phyloP scores from a whole-genome alignment of 257 asterid genomes.

The Leonotis leonurus region DNA sequence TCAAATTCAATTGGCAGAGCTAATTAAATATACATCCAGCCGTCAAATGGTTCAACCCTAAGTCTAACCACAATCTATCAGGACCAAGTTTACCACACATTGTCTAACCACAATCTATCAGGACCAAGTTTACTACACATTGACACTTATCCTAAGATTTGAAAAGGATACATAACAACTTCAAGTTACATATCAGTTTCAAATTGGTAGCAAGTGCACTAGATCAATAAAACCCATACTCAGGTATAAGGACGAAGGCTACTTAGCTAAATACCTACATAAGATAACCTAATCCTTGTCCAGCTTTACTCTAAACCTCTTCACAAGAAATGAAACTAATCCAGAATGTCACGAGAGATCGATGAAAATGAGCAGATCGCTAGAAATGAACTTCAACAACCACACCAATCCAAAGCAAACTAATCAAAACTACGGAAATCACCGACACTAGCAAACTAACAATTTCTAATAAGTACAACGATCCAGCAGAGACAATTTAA shows the following conservation, averaged over 20 bases:
- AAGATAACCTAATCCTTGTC: slow-evolving; percentile 12
- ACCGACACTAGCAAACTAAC: background rate
- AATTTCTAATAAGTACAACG: background rate
- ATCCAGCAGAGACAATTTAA: slow-evolving; percentile 9
- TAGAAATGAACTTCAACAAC: slow-evolving; percentile 5
- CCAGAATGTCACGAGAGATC: background rate
- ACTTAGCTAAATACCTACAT: background rate
- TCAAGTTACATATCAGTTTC: no score
- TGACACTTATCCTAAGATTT: background rate
- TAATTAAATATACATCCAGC: slow-evolving; percentile 4
- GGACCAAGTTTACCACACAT: no score
- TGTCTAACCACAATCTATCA: background rate
- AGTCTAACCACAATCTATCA: background rate
- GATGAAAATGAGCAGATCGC: slow-evolving; percentile 16
- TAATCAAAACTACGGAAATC: slow-evolving; percentile 10
- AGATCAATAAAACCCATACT: slow-evolving; percentile 2
- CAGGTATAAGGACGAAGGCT: background rate
- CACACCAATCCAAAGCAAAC: slow-evolving; percentile 12
- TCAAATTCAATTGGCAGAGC: background rate
- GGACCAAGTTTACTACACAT: background rate
- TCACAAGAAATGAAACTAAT: background rate
- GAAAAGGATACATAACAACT: no score
- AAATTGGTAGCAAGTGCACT: no score
- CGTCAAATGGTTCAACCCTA: background rate
- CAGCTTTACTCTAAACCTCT: slow-evolving; percentile 2